phyloP scores from a whole-genome alignment of 306 rosid genomes.

The Pyrus communis region DNA sequence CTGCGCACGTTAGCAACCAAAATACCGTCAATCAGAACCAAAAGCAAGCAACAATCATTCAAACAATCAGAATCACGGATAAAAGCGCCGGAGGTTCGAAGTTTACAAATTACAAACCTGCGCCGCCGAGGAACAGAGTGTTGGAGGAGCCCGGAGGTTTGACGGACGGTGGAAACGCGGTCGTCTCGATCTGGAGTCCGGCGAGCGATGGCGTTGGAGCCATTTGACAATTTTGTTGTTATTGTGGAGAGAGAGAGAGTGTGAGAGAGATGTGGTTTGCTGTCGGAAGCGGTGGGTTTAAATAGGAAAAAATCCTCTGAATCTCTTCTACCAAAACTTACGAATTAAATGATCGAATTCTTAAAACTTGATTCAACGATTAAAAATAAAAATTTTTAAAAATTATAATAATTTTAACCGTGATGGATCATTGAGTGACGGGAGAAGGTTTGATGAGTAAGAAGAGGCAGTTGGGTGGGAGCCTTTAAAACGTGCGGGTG shows the following conservation, averaged over 20 bases:
- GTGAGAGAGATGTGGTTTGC: not conserved
- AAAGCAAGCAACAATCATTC: not conserved
- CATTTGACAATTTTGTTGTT: not conserved
- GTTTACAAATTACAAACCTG: not conserved
- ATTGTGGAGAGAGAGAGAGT: not conserved
- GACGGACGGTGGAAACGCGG: conserved; percentile 16
- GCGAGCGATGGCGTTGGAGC: not conserved
- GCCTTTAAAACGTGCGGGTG: not conserved
- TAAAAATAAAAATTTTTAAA: too few relatives aligned
- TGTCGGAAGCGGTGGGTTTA: not conserved
- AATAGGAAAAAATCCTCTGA: too few relatives aligned
- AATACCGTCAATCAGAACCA: not conserved
- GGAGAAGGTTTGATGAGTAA: not conserved
- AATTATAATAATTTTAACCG: too few relatives aligned
- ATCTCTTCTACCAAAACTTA: too few relatives aligned
- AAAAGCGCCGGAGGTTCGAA: not conserved
- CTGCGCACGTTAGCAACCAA: not conserved
- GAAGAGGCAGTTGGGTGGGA: not conserved
- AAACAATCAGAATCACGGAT: not conserved
- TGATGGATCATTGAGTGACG: too few relatives aligned
- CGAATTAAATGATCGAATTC: too few relatives aligned
- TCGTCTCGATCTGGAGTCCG: conserved; percentile 29
- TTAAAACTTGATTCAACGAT: too few relatives aligned
- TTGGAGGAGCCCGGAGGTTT: conserved; percentile 43
- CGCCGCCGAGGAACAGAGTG: conserved; percentile 39